Percentiles rank a stretch among this genome's conserved stretches.
Conservation (phyloP, 2,329 filamentous ascomycete genomes). For the Macrophomina phaseolina region DNA sequence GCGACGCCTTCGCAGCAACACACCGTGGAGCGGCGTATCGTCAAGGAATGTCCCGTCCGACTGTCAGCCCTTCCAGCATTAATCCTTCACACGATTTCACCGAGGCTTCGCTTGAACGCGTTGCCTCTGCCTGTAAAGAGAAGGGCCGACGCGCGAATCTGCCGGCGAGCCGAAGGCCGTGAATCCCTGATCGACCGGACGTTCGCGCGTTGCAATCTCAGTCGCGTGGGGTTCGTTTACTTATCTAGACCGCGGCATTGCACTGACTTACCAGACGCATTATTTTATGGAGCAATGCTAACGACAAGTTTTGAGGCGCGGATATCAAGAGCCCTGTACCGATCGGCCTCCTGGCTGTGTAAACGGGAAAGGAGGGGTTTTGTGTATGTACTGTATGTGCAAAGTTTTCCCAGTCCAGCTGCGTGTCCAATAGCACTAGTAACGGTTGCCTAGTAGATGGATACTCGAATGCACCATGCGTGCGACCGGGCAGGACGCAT, state of each 20-base stretch:
- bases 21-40: neutral
- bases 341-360: neutral
- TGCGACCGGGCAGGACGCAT: conserved; percentile 7
- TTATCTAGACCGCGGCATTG: conserved; percentile 17
- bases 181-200: conserved; percentile 21
- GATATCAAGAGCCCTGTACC: neutral
- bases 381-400: neutral
- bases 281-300: conserved; percentile 12
- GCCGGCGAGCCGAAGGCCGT: neutral
- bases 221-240: conserved; percentile 16
- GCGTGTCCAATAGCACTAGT: conserved; percentile 6
- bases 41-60: conserved; percentile 7
- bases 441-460: neutral
- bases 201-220: conserved; percentile 10
- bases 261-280: conserved; percentile 1
- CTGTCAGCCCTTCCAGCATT: conserved; percentile 1
- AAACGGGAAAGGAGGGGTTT: neutral
- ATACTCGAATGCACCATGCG: conserved; percentile 6
- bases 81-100: neutral
- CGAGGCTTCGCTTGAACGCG: neutral
- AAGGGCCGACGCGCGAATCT: conserved; percentile 2
- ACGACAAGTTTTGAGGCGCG: neutral
- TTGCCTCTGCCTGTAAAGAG: neutral
- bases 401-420: conserved; percentile 11
- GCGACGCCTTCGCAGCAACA: neutral